Percentiles rank a stretch among this genome's conserved stretches.
These are phyloP conservation scores for Hanseniaspora mollemarum DNA, from an alignment of 805 yeast species.

Conservation along the genomic window DNA sequence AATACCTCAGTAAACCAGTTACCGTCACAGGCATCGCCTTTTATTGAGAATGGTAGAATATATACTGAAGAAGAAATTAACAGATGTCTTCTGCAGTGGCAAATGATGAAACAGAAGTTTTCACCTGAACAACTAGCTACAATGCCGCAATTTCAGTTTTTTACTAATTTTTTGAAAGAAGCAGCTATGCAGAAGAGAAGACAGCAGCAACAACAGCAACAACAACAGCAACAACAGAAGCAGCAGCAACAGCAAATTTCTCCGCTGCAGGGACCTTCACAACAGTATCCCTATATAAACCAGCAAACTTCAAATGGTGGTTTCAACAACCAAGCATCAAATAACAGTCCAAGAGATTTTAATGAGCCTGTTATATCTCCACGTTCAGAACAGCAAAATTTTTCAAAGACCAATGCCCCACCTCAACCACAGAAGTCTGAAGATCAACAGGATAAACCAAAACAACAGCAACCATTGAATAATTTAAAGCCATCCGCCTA, in stretches of 20 bases:
- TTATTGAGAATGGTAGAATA: constrained; percentile 17
- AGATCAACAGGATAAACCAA: background rate
- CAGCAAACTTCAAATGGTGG: too few relatives aligned
- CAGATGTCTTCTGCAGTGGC: constrained; percentile 30
- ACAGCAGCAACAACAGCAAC: constrained; percentile 16
- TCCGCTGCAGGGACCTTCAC: background rate
- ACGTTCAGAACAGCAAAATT: too few relatives aligned
- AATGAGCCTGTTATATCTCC: too few relatives aligned
- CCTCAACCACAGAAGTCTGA: background rate
- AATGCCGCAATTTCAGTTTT: constrained; percentile 29
- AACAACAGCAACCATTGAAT: too few relatives aligned
- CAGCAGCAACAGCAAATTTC: constrained; percentile 10
- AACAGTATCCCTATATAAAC: too few relatives aligned
- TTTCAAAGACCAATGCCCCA: too few relatives aligned
- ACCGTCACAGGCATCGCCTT: background rate
- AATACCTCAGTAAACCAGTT: background rate
- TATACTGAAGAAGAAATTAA: constrained; percentile 30
- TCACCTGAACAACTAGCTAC: constrained; percentile 28
- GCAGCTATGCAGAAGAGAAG: constrained; percentile 31
- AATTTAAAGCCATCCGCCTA: background rate
- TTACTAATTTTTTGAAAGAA: constrained; percentile 27
- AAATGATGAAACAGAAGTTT: constrained; percentile 29
- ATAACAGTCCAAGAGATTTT: background rate
- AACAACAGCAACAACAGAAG: constrained; percentile 13
- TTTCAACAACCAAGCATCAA: background rate